Evolutionary conservation across 2,329 filamentous ascomycete species (phyloP), one percentile per base, ranked within the genome.

Genomic region (Aspergillus terreus): DNA sequence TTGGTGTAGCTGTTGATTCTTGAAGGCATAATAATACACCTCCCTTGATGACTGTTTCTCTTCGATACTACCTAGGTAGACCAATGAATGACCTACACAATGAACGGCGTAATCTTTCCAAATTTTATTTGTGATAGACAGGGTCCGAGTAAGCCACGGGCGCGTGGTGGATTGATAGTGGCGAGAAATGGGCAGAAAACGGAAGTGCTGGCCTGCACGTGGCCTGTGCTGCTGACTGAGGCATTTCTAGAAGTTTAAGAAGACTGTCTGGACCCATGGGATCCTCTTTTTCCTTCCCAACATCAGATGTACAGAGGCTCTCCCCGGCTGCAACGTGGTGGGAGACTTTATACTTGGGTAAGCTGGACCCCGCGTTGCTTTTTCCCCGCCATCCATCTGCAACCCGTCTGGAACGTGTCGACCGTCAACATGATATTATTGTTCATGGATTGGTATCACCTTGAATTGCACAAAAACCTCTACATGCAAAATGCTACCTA

Each of bases 41-140:
- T 46, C 19, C 45, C 40, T 47, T 56, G 42, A 56, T 54, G 51
- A 52, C 51, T 32, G 51, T 35, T 42, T 46, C 46, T 46, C 47
- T 33, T 27, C 27, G 43, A 38, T 38, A 30, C 27, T 30, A 6
- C 25, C 25, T 27, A 27, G 9, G 25, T 27, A 30, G 27, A 30
- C 35, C 12, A 17, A 38, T 38, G 35, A 38, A n/a, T 38, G 14
- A 17, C 35, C 15, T 17, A 17, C 14, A 38, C 12, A n/a, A n/a
- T 38, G 14, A 17, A 38, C 11, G 27, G 27, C 4, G 15, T 38
- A 38, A 38, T n/a, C 35, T 4, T 4, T n/a, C 15, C 4, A 35
- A 1, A n/a, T n/a, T 12, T 12, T 1, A 35, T 7, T 35, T n/a
- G 15, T n/a, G 35, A 38, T n/a, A 38, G 35, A 38, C 14, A 38